These are phyloP conservation scores for Rheum nobile DNA, from an alignment of 148 eudicot genomes.

Conservation along the genomic window DNA sequence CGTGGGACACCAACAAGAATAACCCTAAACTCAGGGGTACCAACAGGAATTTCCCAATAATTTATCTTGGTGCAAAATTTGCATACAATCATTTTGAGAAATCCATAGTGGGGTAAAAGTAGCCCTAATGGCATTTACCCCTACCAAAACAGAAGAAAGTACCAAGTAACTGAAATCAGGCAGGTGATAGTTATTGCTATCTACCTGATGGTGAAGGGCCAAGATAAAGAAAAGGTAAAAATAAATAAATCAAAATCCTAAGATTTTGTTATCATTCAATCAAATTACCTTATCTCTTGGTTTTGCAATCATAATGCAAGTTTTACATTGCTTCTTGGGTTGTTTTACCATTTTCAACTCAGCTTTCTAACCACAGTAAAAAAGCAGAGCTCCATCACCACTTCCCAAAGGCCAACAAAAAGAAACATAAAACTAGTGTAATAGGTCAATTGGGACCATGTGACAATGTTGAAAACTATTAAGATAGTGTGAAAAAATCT, in stretches of 20 bases:
- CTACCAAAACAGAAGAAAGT: background rate
- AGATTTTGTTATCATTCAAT: background rate
- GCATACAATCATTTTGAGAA: background rate
- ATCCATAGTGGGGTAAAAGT: background rate
- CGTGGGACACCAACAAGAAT: no score
- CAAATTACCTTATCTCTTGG: background rate
- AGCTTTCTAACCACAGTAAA: background rate
- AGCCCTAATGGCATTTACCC: background rate
- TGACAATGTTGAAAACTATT: constrained; percentile 6
- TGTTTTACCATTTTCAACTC: background rate
- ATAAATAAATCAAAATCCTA: background rate
- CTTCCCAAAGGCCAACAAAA: background rate
- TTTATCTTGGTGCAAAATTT: background rate
- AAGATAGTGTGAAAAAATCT: background rate
- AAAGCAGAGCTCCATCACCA: background rate
- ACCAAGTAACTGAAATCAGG: background rate
- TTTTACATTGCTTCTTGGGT: background rate
- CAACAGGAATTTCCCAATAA: no score
- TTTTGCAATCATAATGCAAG: background rate
- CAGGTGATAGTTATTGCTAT: background rate
- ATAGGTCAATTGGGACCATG: constrained; percentile 1
- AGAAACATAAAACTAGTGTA: background rate
- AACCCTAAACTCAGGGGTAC: no score
- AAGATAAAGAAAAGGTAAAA: background rate
- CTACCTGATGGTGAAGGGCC: background rate